Evolutionary conservation across 164 flowering plant genomes (phyloP), one percentile per base, ranked within the genome.

Genomic region (Annona squamosa): DNA sequence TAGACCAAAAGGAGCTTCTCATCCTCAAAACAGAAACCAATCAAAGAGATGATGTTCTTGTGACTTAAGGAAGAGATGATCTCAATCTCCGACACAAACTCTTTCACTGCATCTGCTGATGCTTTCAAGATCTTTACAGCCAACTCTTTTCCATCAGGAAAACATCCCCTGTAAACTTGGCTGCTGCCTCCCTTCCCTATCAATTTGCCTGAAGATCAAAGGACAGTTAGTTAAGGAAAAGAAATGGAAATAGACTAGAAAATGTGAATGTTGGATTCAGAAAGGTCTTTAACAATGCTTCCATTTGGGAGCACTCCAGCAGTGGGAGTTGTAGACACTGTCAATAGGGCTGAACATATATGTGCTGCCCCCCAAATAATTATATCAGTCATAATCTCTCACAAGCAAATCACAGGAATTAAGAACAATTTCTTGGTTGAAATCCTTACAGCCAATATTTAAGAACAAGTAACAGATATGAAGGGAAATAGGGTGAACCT

Each of bases 111-210:
- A 74, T 89, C 91, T 69, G 87, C 91, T 10, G 92, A 87, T 18
- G 84, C 84, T 77, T 92, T 91, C 56, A 96, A 81, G 72, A 90
- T 86, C 71, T 96, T 96, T 78, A 96, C 97, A 0, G 99, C 99
- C 45, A 96, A 69, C 74, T 93, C 89, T 77, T 83, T 89, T 18
- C 93, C 93, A 77, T 88, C 91, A 4, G 91, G 90, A 72, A 92
- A 92, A 77, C 78, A 77, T n/a, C 99, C 97, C 84, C 77, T 88
- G 76, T 87, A 95, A 77, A 96, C 99, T 72, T 72, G 81, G 72
- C 99, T 93, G 79, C 85, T 90, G 41, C 99, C 99, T 68, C 99
- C 99, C 78, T 82, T 91, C 52, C 99, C 99, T 71, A 96, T 83
- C 88, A 96, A 73, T 75, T 91, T 90, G 75, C 83, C 99, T 96